Evolutionary conservation across 2,329 filamentous ascomycete species (phyloP).

Genomic region (Pyricularia pennisetigena): DNA sequence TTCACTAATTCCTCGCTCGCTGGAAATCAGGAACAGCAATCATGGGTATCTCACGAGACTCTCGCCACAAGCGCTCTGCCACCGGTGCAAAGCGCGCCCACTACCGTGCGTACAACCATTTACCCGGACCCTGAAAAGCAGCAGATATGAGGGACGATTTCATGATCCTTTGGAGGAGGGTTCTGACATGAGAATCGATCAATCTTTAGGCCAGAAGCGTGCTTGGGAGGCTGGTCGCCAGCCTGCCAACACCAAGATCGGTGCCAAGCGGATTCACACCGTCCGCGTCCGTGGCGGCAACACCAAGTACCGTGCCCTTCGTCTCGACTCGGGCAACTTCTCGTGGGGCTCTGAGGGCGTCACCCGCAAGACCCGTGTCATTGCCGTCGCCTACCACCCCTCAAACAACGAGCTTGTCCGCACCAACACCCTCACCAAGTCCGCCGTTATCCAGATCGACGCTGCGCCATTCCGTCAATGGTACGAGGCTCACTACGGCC

Average conservation of each 20-base stretch:
- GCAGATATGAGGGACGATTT: background rate
- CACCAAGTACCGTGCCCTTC: slow-evolving; percentile 98
- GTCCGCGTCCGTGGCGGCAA: slow-evolving; percentile 59
- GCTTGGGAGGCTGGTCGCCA: slow-evolving; percentile 99
- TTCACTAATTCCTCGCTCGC: background rate
- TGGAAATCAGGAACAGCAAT: slow-evolving; percentile 56
- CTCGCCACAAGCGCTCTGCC: slow-evolving; percentile 99
- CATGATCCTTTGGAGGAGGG: background rate
- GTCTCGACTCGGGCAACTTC: slow-evolving; percentile 98
- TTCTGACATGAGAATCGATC: slow-evolving; percentile 49
- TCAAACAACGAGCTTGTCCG: slow-evolving; percentile 99
- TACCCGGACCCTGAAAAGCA: background rate
- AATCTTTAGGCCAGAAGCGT: slow-evolving; percentile 75
- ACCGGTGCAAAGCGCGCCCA: slow-evolving; percentile 95
- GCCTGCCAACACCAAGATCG: slow-evolving; percentile 99
- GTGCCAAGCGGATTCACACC: slow-evolving; percentile 41
- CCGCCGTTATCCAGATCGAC: slow-evolving; percentile 97
- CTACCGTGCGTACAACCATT: slow-evolving; percentile 60
- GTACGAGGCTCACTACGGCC: slow-evolving; percentile 99
- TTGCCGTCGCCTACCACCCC: slow-evolving; percentile 96
- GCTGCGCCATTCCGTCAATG: slow-evolving; percentile 98
- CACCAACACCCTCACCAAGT: slow-evolving; percentile 99
- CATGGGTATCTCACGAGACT: slow-evolving; percentile 99
- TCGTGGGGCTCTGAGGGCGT: slow-evolving; percentile 97
- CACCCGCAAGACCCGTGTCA: slow-evolving; percentile 98